phyloP scores from a whole-genome alignment of 1,284 basidiomycete species.

The Ustilago tritici region DNA sequence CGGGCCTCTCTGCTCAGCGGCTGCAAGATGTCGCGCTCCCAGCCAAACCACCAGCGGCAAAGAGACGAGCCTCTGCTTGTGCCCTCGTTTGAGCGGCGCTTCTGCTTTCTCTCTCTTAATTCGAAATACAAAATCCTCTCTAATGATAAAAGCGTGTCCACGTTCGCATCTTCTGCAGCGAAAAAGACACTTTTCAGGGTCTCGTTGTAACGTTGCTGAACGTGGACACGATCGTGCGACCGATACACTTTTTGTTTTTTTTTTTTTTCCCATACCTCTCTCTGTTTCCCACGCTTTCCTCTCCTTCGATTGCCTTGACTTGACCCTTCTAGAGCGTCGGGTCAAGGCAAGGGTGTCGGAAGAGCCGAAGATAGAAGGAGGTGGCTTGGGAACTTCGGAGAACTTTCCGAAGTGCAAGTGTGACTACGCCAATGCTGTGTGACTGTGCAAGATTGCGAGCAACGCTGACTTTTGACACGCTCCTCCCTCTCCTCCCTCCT shows the following conservation, averaged over 20 bases:
- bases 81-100: not conserved
- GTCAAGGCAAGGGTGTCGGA: no score
- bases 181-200: not conserved
- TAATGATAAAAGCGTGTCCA: slow-evolving; percentile 18
- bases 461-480: not conserved
- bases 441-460: no score
- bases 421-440: not conserved
- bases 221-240: slow-evolving; percentile 56
- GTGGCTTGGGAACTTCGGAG: not conserved
- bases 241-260: slow-evolving; percentile 12
- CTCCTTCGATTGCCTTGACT: not conserved
- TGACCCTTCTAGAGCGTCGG: no score
- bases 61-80: not conserved
- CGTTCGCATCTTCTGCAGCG: slow-evolving; percentile 34
- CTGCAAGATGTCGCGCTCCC: no score
- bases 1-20: no score
- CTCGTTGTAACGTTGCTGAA: slow-evolving; percentile 21
- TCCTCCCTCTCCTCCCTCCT: not conserved
- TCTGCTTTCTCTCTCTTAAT: slow-evolving; percentile 2
- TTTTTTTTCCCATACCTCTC: not conserved
- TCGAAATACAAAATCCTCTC: slow-evolving; percentile 11
- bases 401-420: slow-evolving; percentile 10
- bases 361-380: no score
- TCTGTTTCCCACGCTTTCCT: not conserved
- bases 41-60: not conserved